Percentiles rank a stretch among this genome's conserved stretches.
These are phyloP conservation scores for Myriosclerotinia curreyana DNA, from an alignment of 2,329 filamentous ascomycete genomes.

Conservation along the genomic window DNA sequence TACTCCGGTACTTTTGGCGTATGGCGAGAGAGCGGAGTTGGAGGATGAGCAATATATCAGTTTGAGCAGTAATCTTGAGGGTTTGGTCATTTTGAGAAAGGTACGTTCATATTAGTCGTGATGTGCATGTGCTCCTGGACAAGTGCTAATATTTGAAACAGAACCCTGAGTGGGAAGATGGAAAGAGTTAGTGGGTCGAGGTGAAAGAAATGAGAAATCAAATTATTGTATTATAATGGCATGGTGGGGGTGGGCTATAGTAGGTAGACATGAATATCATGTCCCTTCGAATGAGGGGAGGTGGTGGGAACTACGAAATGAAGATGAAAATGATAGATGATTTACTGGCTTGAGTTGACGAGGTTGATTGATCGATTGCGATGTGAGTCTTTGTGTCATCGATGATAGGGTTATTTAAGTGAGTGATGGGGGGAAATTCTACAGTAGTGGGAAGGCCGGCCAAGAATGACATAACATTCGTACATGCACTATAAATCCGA, in stretches of 20 bases:
- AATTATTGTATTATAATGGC: conserved; percentile 40
- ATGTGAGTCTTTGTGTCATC: neutral
- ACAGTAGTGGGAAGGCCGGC: too few species aligned
- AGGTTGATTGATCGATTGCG: neutral
- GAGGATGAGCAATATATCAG: conserved; percentile 98
- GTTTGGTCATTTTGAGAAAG: conserved; percentile 94
- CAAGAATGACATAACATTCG: too few species aligned
- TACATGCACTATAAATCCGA: too few species aligned
- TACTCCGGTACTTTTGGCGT: conserved; percentile 92
- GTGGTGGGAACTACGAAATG: conserved; percentile 19
- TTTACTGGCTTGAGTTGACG: conserved; percentile 11
- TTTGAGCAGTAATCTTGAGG: conserved; percentile 86
- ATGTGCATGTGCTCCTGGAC: neutral
- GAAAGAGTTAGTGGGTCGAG: conserved; percentile 41
- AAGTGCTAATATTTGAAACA: conserved; percentile 34
- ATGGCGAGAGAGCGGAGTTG: conserved; percentile 92
- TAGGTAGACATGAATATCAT: conserved; percentile 28
- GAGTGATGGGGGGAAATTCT: neutral
- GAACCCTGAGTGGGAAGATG: conserved; percentile 56
- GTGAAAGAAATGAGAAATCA: conserved; percentile 28
- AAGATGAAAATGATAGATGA: conserved; percentile 32
- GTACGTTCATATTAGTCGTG: conserved; percentile 49
- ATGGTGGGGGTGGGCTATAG: conserved; percentile 9
- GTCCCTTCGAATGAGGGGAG: conserved; percentile 13
- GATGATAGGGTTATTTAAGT: neutral